Conservation (phyloP, 495 filamentous ascomycete species). For the Neurospora discreta region DNA sequence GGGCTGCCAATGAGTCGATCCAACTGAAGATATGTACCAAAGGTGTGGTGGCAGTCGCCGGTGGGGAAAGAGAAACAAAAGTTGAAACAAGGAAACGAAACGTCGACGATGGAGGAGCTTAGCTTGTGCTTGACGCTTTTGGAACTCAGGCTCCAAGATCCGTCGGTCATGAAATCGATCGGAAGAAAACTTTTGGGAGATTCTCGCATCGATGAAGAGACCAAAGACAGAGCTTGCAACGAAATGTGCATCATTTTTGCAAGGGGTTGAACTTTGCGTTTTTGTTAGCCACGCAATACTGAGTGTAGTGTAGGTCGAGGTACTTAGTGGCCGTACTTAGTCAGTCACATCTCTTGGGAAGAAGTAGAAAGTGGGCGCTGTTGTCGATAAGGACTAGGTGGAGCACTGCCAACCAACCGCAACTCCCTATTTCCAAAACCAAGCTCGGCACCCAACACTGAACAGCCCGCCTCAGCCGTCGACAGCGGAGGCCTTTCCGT, state of each 20-base stretch:
- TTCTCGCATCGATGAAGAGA: neutral
- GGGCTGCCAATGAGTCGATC: neutral
- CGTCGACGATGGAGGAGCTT: neutral
- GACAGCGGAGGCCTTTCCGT: neutral
- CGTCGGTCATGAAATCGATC: neutral
- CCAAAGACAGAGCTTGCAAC: neutral
- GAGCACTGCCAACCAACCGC: neutral
- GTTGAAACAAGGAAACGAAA: neutral
- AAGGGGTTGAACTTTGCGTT: neutral
- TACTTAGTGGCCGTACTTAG: too few species aligned
- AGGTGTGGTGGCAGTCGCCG: neutral
- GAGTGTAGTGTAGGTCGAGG: too few species aligned
- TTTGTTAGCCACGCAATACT: neutral
- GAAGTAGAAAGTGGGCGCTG: neutral
- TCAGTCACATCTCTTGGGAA: too few species aligned
- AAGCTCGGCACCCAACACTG: neutral
- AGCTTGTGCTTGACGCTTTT: neutral
- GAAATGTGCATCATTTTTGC: neutral
- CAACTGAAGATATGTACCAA: neutral
- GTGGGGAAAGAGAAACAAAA: neutral
- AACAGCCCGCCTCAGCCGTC: neutral
- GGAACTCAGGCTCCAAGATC: neutral
- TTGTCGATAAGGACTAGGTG: neutral
- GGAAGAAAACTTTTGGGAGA: neutral
- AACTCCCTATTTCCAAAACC: neutral